phyloP scores from a whole-genome alignment of 1,139 yeast genomes.

The Suhomyces choctaworum region DNA sequence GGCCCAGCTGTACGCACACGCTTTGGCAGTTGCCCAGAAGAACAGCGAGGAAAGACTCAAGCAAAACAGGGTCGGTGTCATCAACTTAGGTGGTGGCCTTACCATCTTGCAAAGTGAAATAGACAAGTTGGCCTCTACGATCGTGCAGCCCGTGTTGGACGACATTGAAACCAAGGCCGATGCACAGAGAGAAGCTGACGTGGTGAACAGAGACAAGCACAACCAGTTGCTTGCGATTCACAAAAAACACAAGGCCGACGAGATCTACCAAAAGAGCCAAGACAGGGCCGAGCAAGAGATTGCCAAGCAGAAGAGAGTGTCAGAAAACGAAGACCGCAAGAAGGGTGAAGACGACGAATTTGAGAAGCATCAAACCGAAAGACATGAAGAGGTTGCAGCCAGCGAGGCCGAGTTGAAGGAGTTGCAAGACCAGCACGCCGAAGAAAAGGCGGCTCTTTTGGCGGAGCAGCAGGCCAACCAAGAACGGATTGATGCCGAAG shows the following conservation, averaged over 20 bases:
- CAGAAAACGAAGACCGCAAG: conserved; percentile 42
- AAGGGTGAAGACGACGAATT: conserved; percentile 41
- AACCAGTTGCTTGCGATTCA: conserved; percentile 37
- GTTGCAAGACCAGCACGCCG: conserved; percentile 34
- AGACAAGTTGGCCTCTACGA: conserved; percentile 74
- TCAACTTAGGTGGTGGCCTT: conserved; percentile 88
- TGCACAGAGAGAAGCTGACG: conserved; percentile 68
- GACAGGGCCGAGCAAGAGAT: conserved; percentile 40
- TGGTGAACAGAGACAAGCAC: conserved; percentile 30
- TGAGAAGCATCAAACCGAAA: conserved; percentile 30
- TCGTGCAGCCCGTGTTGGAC: conserved; percentile 81
- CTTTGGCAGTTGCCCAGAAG: conserved; percentile 67
- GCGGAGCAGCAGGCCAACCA: conserved; percentile 42
- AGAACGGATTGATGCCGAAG: conserved; percentile 45
- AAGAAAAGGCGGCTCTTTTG: conserved; percentile 40
- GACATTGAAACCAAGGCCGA: conserved; percentile 74
- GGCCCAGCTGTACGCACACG: conserved; percentile 47
- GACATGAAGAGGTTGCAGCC: conserved; percentile 40
- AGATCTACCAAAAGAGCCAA: conserved; percentile 51
- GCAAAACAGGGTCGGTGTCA: conserved; percentile 49
- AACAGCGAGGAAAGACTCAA: conserved; percentile 58
- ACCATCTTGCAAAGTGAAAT: conserved; percentile 75
- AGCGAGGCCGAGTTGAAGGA: conserved; percentile 38
- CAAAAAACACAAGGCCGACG: conserved; percentile 50
- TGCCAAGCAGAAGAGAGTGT: conserved; percentile 40